A percentile compares a stretch with the other conserved stretches of the same genome.
These are phyloP conservation scores for Diplotaxis tenuifolia DNA, from an alignment of 345 rosid genomes.

Conservation along the genomic window DNA sequence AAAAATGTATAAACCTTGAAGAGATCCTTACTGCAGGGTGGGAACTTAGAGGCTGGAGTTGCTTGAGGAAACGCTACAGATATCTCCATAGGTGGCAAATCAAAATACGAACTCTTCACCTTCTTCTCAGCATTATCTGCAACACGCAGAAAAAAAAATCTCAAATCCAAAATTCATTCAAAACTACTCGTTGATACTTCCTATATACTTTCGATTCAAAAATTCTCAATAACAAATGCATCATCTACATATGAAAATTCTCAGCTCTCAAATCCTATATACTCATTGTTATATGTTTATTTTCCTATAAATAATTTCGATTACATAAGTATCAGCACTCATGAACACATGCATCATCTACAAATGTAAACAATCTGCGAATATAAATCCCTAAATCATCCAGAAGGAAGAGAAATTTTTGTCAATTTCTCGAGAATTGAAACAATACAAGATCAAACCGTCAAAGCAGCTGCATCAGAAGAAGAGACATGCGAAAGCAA, in stretches of 20 bases:
- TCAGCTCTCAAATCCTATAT: background rate
- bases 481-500: background rate
- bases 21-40: conserved; percentile 64
- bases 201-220: background rate
- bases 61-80: conserved; percentile 95
- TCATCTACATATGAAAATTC: background rate
- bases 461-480: conserved; percentile 6
- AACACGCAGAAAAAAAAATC: background rate
- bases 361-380: background rate
- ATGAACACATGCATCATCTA: background rate
- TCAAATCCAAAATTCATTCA: background rate
- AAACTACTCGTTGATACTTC: background rate
- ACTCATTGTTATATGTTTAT: too few relatives aligned
- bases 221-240: background rate
- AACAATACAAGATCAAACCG: background rate
- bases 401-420: background rate
- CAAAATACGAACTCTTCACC: conserved; percentile 54
- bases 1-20: background rate
- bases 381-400: conserved; percentile 7
- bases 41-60: conserved; percentile 83
- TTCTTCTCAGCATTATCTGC: conserved; percentile 41
- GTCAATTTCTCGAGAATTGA: background rate
- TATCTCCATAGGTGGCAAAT: conserved; percentile 64
- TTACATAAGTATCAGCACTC: background rate
- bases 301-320: too few relatives aligned